phyloP scores from a whole-genome alignment of 2,329 filamentous ascomycete genomes.

The Capronia epimyces region DNA sequence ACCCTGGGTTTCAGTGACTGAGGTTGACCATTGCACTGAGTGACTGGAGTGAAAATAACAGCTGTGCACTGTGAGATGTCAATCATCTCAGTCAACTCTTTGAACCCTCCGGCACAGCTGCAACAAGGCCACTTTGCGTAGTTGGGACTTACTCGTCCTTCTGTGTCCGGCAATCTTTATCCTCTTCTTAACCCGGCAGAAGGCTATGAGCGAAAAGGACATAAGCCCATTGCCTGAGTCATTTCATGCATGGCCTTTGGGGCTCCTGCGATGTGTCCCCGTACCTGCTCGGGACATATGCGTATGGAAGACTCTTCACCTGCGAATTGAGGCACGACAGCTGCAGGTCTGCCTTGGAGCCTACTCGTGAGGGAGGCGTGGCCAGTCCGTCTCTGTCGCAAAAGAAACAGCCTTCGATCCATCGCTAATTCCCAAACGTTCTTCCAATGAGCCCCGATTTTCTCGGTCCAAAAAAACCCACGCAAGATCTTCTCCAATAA shows the following conservation, averaged over 20 bases:
- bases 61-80: no score
- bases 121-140: no score
- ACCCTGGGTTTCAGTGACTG: no score
- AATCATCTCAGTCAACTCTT: no score
- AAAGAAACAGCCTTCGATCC: conserved; percentile 12
- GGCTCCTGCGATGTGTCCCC: neutral
- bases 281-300: neutral
- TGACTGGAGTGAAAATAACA: no score
- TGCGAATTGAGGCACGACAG: neutral
- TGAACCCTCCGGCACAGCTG: no score
- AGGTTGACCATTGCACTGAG: no score
- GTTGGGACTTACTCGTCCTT: no score
- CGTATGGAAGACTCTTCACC: neutral
- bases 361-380: neutral
- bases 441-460: conserved; percentile 19
- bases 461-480: conserved; percentile 21
- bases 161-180: neutral
- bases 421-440: conserved; percentile 19
- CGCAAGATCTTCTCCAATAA: conserved; percentile 18
- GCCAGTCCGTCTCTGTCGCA: neutral
- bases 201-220: conserved; percentile 8
- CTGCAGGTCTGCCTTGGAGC: neutral
- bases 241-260: conserved; percentile 9
- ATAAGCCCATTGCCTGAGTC: conserved; percentile 11
- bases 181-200: neutral